phyloP scores from a whole-genome alignment of 2,329 filamentous ascomycete species.

The Dryadomyces sulphureus region DNA sequence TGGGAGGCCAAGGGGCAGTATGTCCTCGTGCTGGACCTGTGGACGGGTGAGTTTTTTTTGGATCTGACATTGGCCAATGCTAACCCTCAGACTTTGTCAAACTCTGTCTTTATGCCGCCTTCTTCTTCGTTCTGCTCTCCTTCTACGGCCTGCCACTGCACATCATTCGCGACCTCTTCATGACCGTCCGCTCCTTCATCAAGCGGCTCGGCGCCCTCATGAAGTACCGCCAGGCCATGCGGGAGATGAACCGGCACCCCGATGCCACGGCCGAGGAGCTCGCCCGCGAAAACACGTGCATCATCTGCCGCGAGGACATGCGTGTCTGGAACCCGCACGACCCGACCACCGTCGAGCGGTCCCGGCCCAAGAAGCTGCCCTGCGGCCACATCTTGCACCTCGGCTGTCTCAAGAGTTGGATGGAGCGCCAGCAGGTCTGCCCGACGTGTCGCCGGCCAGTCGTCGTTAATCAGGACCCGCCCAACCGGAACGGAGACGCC shows the following conservation, averaged over 20 bases:
- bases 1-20: constrained; percentile 96
- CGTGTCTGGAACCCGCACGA: constrained; percentile 52
- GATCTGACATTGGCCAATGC: not conserved
- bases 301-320: constrained; percentile 97
- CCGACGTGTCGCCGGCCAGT: constrained; percentile 85
- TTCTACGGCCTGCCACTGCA: constrained; percentile 96
- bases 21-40: constrained; percentile 74
- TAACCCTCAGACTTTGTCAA: constrained; percentile 63
- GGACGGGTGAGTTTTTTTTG: constrained; percentile 46
- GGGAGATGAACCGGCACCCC: constrained; percentile 88
- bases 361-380: constrained; percentile 86
- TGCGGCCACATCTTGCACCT: constrained; percentile 94
- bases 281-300: constrained; percentile 77
- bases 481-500: constrained; percentile 18
- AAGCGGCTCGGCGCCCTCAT: constrained; percentile 81
- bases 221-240: constrained; percentile 78
- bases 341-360: constrained; percentile 63
- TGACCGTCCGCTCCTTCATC: constrained; percentile 83
- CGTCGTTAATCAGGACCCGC: constrained; percentile 33
- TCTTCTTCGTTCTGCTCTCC: constrained; percentile 83
- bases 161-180: constrained; percentile 87
- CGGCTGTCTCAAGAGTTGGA: constrained; percentile 88
- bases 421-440: constrained; percentile 93
- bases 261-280: constrained; percentile 85
- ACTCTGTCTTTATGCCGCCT: constrained; percentile 72